Percentiles rank a stretch among this genome's conserved stretches.
phyloP scores from a whole-genome alignment of 2,329 filamentous ascomycete genomes.

The Elsinoe arachidis region DNA sequence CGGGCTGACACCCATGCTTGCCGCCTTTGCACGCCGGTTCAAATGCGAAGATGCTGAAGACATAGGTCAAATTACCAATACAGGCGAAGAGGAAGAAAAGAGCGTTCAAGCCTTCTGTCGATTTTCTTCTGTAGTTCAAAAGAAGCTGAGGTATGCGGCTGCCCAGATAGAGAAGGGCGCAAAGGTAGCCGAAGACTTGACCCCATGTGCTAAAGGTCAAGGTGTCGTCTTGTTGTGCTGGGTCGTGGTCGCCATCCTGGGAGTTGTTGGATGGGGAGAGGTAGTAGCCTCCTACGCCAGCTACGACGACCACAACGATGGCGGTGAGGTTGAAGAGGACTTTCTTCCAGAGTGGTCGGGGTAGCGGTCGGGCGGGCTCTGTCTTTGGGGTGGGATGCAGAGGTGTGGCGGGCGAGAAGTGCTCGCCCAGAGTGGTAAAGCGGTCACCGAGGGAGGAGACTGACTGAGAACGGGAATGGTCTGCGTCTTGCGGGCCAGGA shows the following conservation, averaged over 20 bases:
- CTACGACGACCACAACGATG: conserved; percentile 71
- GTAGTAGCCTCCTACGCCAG: conserved; percentile 81
- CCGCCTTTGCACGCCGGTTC: conserved; percentile 57
- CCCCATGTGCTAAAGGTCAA: conserved; percentile 67
- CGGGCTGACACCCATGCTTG: conserved; percentile 47
- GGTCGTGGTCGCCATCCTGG: conserved; percentile 19
- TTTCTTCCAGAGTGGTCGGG: conserved; percentile 37
- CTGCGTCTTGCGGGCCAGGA: conserved; percentile 22
- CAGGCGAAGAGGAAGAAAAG: conserved; percentile 96
- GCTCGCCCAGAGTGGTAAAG: conserved; percentile 50
- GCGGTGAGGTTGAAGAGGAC: conserved; percentile 66
- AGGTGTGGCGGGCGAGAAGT: conserved; percentile 76
- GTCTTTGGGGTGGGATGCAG: conserved; percentile 49
- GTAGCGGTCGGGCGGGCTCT: conserved; percentile 27
- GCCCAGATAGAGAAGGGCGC: conserved; percentile 79
- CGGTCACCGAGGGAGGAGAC: conserved; percentile 37
- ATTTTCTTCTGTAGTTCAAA: conserved; percentile 86
- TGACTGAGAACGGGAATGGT: conserved; percentile 22
- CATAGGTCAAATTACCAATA: conserved; percentile 88
- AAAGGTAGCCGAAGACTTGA: conserved; percentile 89
- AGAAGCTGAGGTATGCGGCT: conserved; percentile 84
- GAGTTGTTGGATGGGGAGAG: conserved; percentile 46
- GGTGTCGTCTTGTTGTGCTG: conserved; percentile 36
- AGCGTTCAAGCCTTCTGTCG: conserved; percentile 84
- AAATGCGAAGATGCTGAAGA: conserved; percentile 84